Evolutionary conservation across 2,329 filamentous ascomycete species (phyloP), one percentile per base, ranked within the genome.

Genomic region (Thielaviopsis musarum): DNA sequence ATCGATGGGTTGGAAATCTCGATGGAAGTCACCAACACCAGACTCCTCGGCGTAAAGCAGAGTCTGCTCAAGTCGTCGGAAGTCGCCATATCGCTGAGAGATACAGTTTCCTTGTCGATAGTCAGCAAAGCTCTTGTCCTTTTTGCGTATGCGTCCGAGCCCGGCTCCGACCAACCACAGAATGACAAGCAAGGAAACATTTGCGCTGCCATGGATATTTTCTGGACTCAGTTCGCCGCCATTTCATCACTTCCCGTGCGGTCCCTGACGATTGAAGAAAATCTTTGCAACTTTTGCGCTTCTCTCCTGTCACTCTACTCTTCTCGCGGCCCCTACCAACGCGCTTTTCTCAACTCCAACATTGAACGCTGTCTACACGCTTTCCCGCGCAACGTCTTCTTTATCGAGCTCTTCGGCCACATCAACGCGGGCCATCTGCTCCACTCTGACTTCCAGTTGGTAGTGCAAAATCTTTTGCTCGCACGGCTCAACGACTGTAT

Each of bases 381-480:
- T 6, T 95, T 90, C 67, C 88, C 90, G 0, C 74, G 75, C 55
- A 96, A 95, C 71, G 87, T 82, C 1, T 75, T 88, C 5, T 84
- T 96, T 62, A 76, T 94, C 1, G 75, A 79, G 1, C 72, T 93
- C 0, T 85, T 85, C 63, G 78, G 83, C n/a, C 87, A 84, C 75
- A 83, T 87, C 63, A 84, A 91, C 67, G 76, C 81, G 1, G 80
- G 84, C 7, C 80, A 88, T 52, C 79, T 84, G 24, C 77, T 93
- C 58, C 80, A 89, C 62, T 87, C 94, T 65, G 85, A 88, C 19
- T 80, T 94, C 21, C 82, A 87, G n/a, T 75, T 78, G 5, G 71
- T 87, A 9, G 72, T 91, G 12, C 70, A 77, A 21, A 75, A 76
- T 67, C 77, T 77, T 66, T 69, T 81, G 0, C 69, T 78, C 2